Evolutionary conservation across 1,284 basidiomycete genomes (phyloP).

Genomic region (Apiotrichum veenhuisii): DNA sequence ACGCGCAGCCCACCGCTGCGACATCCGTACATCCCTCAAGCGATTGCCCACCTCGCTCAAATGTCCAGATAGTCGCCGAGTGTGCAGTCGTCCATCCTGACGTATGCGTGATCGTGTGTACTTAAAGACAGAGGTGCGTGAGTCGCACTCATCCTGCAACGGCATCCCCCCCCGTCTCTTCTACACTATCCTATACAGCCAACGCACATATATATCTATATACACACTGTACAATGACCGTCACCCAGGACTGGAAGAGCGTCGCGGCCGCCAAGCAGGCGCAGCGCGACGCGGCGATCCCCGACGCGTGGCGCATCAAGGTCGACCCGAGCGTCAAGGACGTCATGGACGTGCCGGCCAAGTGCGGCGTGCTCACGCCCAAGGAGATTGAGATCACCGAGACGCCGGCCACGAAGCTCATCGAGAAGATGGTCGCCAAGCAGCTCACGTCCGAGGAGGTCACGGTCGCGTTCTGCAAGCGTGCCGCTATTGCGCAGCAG

Average conservation of each 20-base stretch:
- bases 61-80: no score
- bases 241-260: constrained; percentile 53
- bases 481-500: constrained; percentile 76
- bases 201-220: no score
- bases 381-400: constrained; percentile 67
- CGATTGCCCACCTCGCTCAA: no score
- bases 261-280: constrained; percentile 56
- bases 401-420: constrained; percentile 35
- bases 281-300: constrained; percentile 58
- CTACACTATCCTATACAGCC: no score
- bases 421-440: constrained; percentile 25
- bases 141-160: no score
- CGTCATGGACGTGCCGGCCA: constrained; percentile 58
- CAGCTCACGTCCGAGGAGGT: constrained; percentile 32
- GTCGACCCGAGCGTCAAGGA: constrained; percentile 51
- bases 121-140: no score
- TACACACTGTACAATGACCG: constrained; percentile 1
- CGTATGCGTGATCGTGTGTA: no score
- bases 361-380: constrained; percentile 59
- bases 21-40: no score
- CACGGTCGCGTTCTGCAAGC: constrained; percentile 62
- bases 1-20: no score
- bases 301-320: constrained; percentile 57
- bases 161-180: no score
- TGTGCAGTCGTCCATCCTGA: no score